Base-by-base conservation (phyloP, 148 eudicot genomes). In the Amaranthus palmeri region DNA sequence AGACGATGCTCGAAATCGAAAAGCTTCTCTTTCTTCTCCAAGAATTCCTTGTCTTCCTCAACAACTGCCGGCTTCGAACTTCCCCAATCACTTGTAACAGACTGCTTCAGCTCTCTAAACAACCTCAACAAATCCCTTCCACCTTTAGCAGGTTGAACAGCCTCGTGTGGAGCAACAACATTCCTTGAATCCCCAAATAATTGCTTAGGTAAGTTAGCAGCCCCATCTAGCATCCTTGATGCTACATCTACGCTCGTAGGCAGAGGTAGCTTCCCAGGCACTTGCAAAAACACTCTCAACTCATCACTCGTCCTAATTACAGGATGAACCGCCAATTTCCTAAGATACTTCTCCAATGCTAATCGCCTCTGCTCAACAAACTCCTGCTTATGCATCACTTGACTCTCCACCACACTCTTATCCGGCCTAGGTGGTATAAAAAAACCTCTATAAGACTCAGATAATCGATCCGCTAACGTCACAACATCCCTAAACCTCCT, bases 311-410 rank as follows among this genome's bases (percentile, higher is more conserved):
- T 86, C 79, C 67, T 81, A 46, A 95, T 83, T 65, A 87, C 79
- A 0, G 96, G 97, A 77, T 93, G 97, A 12, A 75, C 72, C 0
- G 90, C 93, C 59, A 95, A 75, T 74, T 86, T 82, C 78, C 74
- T 76, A 81, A 95, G 81, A 73, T 95, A 92, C 72, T 86, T 89
- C 84, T 95, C 97, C 84, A 95, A 69, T 7, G 85, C 86, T 72
- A 73, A 78, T 51, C 93, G 79, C 69, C 99, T 83, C 65, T 85
- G 93, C 82, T 95, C 99, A 60, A 95, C 97, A 74, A 95, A 95
- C n/a, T 95, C 98, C 65, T 95, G 97, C 81, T 95, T 95, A 17
- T 95, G 89, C 98, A 95, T 91, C 54, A 95, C 97, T 76, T 93
- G 98, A 54, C 95, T 85, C 86, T 90, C 95, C 14, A 90, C 90